A percentile compares a stretch with the other conserved stretches of the same genome.
These are phyloP conservation scores for Xylaria palmicola DNA, from an alignment of 495 filamentous ascomycete genomes.

Conservation along the genomic window DNA sequence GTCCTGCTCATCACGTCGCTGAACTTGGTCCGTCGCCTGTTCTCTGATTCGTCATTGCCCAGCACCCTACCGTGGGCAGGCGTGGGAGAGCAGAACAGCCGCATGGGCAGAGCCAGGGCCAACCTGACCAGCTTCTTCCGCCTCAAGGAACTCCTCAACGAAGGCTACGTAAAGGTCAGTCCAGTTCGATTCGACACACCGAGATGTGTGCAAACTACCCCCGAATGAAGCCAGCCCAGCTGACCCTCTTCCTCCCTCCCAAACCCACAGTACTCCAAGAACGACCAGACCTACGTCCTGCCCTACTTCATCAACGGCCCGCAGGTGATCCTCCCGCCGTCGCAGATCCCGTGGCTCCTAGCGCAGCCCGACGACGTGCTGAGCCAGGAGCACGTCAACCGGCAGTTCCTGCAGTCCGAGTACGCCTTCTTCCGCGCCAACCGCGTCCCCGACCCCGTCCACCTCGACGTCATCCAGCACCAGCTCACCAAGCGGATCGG, in stretches of 20 bases:
- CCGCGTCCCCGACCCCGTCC: slow-evolving; percentile 30
- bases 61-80: slow-evolving; percentile 20
- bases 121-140: slow-evolving; percentile 19
- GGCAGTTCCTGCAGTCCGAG: slow-evolving; percentile 35
- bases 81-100: background rate
- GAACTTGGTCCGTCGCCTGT: slow-evolving; percentile 16
- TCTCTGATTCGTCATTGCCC: slow-evolving; percentile 17
- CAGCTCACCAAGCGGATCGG: slow-evolving; percentile 37
- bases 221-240: no score
- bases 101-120: slow-evolving; percentile 10
- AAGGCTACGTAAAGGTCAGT: slow-evolving; percentile 18
- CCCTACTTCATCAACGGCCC: slow-evolving; percentile 42
- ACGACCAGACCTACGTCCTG: slow-evolving; percentile 35
- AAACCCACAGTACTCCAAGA: slow-evolving; percentile 40
- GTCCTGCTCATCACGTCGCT: background rate
- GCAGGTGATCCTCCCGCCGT: slow-evolving; percentile 41
- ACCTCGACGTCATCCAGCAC: slow-evolving; percentile 33
- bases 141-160: slow-evolving; percentile 15
- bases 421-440: slow-evolving; percentile 38
- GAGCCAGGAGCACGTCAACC: slow-evolving; percentile 36
- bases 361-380: slow-evolving; percentile 41
- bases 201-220: no score
- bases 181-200: no score
- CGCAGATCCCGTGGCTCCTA: slow-evolving; percentile 42
- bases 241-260: no score